Evolutionary conservation across 2,329 filamentous ascomycete species (phyloP).

Genomic region (Madurella fahalii): DNA sequence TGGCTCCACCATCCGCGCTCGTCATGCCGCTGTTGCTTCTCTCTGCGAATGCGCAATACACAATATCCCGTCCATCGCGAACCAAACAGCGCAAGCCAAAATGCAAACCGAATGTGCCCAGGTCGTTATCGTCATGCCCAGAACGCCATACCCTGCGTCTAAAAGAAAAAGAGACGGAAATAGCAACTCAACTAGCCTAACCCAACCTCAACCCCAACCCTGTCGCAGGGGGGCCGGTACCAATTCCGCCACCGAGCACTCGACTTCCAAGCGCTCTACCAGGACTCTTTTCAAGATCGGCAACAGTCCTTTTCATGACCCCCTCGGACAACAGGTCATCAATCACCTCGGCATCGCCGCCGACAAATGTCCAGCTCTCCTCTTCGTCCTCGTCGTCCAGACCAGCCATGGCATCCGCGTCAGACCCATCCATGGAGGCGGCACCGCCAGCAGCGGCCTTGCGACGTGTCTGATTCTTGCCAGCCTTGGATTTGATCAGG

Average conservation of each 20-base stretch:
- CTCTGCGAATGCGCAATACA: too few species aligned
- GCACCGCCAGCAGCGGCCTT: slow-evolving; percentile 21
- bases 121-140: not conserved
- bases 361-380: slow-evolving; percentile 90
- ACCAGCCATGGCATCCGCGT: slow-evolving; percentile 36
- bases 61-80: not conserved
- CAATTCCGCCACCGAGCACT: slow-evolving; percentile 19
- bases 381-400: slow-evolving; percentile 62
- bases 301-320: slow-evolving; percentile 14
- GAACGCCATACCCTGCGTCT: not conserved
- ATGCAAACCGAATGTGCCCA: not conserved
- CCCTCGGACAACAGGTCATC: slow-evolving; percentile 33
- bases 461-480: slow-evolving; percentile 44
- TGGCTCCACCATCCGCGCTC: too few species aligned
- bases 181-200: not conserved
- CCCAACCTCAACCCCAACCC: slow-evolving; percentile 1
- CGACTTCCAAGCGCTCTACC: slow-evolving; percentile 23
- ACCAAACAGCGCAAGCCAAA: not conserved
- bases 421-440: slow-evolving; percentile 32
- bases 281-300: not conserved
- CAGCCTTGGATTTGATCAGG: slow-evolving; percentile 65
- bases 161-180: not conserved
- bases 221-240: slow-evolving; percentile 3
- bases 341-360: slow-evolving; percentile 47
- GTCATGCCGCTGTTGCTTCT: too few species aligned